Evolutionary conservation across 305 asterid species (phyloP).

Genomic region (Solanum chacoense): DNA sequence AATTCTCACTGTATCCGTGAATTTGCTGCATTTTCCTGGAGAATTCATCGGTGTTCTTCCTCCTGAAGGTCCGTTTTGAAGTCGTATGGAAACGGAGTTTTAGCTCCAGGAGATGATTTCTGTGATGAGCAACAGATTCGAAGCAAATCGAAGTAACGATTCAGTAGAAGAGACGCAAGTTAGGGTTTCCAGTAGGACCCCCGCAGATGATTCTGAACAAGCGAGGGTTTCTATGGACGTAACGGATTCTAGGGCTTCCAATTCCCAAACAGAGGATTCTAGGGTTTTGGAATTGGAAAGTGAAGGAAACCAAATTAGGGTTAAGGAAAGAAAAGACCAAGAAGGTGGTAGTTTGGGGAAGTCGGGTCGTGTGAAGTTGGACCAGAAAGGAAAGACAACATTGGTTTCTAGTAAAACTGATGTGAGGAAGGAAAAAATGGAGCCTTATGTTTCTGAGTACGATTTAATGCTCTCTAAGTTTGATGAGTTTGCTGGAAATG

Average conservation of each 20-base stretch:
- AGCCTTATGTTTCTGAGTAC: constrained; percentile 18
- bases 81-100: background rate
- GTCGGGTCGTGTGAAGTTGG: background rate
- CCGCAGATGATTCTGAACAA: constrained; percentile 2
- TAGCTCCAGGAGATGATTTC: constrained; percentile 9
- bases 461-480: constrained; percentile 54
- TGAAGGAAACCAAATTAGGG: constrained; percentile 5
- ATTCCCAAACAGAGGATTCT: constrained; percentile 1
- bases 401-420: background rate
- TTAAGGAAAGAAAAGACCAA: constrained; percentile 10
- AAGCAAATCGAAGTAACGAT: constrained; percentile 8
- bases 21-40: background rate
- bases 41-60: background rate
- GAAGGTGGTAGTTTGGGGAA: constrained; percentile 13
- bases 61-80: background rate
- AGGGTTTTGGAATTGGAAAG: constrained; percentile 11
- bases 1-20: background rate
- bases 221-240: constrained; percentile 12
- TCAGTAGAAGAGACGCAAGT: background rate
- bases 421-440: background rate
- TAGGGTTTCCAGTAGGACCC: background rate
- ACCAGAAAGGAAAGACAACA: constrained; percentile 1
- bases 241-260: constrained; percentile 2
- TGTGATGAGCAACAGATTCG: constrained; percentile 23
- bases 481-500: constrained; percentile 48